Evolutionary conservation across 805 yeast species (phyloP).

Genomic region (Wilhelminamyces savonicus): DNA sequence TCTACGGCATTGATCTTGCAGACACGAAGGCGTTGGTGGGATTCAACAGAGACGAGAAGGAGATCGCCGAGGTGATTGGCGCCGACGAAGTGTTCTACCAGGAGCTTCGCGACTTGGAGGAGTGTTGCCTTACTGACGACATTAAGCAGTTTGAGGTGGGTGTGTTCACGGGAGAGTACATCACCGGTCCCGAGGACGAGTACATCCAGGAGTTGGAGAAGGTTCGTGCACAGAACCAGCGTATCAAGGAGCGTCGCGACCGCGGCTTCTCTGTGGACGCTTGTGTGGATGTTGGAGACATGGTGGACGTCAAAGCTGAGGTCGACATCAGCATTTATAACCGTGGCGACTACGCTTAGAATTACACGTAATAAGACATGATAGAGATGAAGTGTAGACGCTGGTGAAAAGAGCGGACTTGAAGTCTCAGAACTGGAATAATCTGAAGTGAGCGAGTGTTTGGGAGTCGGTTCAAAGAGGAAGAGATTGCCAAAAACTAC

Average conservation of each 20-base stretch:
- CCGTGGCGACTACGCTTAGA: constrained; percentile 43
- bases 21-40: constrained; percentile 93
- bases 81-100: constrained; percentile 92
- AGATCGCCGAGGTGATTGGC: constrained; percentile 72
- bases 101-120: constrained; percentile 72
- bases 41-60: constrained; percentile 65
- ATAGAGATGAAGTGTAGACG: too few species aligned
- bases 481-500: too few species aligned
- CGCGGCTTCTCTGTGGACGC: constrained; percentile 38
- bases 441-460: too few species aligned
- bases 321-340: constrained; percentile 53
- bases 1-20: constrained; percentile 96
- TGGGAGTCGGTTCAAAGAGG: too few species aligned
- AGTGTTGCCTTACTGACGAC: constrained; percentile 56
- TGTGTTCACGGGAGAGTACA: constrained; percentile 90
- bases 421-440: too few species aligned
- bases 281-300: constrained; percentile 35
- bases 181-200: constrained; percentile 87
- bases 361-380: too few species aligned
- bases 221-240: constrained; percentile 72
- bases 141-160: constrained; percentile 84
- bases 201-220: constrained; percentile 78
- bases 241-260: constrained; percentile 34
- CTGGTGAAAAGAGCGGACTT: too few species aligned
- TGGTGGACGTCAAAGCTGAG: constrained; percentile 74